These are phyloP conservation scores for Byssochlamys sp. DNA, from an alignment of 2,329 filamentous ascomycete species.

Conservation along the genomic window DNA sequence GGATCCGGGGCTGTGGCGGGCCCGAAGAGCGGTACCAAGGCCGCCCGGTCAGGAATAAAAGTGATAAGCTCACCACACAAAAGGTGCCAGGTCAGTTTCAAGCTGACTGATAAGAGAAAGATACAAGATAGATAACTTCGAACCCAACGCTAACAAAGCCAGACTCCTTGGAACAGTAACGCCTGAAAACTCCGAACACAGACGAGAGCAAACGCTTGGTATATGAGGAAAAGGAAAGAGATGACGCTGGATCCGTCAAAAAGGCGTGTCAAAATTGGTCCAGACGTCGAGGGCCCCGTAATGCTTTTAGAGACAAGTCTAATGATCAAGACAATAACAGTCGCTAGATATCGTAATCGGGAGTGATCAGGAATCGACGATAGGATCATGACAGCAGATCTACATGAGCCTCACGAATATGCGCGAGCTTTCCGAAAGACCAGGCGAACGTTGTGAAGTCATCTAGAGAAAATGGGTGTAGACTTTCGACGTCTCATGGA, in stretches of 20 bases:
- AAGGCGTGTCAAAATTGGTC: background rate
- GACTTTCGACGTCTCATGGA: constrained; percentile 96
- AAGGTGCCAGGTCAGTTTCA: background rate
- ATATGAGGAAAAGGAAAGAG: background rate
- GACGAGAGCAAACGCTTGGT: constrained; percentile 2
- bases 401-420: background rate
- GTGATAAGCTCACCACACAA: background rate
- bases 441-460: background rate
- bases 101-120: constrained; percentile 5
- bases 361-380: background rate
- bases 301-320: background rate
- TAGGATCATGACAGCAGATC: background rate
- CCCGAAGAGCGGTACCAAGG: background rate
- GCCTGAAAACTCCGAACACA: constrained; percentile 11
- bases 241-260: background rate
- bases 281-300: background rate
- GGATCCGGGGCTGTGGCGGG: background rate
- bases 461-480: constrained; percentile 97
- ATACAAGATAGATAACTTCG: background rate
- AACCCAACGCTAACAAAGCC: background rate
- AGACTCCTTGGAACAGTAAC: constrained; percentile 10
- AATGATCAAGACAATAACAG: background rate
- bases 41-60: background rate
- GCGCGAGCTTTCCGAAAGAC: background rate
- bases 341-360: background rate